Base-by-base conservation (phyloP, 108 stramenopile species). In the Mayamaea pseudoterrestris region DNA sequence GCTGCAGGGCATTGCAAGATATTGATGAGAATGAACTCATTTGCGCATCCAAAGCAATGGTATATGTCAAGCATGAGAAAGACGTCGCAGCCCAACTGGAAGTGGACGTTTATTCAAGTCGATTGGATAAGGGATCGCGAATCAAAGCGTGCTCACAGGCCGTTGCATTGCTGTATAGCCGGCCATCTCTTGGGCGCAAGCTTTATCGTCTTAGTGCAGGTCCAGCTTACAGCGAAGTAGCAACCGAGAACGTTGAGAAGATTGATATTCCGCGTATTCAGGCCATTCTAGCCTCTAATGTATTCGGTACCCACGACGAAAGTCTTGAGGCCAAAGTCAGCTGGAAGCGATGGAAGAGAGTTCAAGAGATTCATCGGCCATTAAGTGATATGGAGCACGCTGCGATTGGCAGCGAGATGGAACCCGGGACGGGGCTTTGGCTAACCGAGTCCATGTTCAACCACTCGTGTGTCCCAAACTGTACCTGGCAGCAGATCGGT, bases 391-490 rank as follows among this genome's bases (percentile, higher is more conserved):
- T 12, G 8, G 32, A 34, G 12, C 32, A 11, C 12, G 32, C 9
- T 12, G 32, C 8, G 32, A 11, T 11, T 34, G 12, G 9, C 8
- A 34, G 12, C 8, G 8, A 34, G 12, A 34, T 34, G 17, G 32
- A 12, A 9, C 25, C 20, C 3, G 30, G 20, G 2, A 8, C 1
- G 1, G 58, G 58, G 11, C 22, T 59, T 3, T 59, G 58, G 58
- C 7, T 41, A 5, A 12, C 24, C 3, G 58, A 42, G 14, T 59
- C 48, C 21, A 24, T 59, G 49, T 59, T 50, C 26, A 59, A 59
- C 35, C 58, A 50, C 40, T 59, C 58, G 3, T 50, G 58, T 28
- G 50, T 41, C 8, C 58, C 58, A 1, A 59, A 59, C 34, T 59
- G 58, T 40, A 41, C 40, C 0, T 59, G 40, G 48, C 13, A 28